phyloP scores from a whole-genome alignment of 2,329 filamentous ascomycete species.

The Aspergillus hortae region DNA sequence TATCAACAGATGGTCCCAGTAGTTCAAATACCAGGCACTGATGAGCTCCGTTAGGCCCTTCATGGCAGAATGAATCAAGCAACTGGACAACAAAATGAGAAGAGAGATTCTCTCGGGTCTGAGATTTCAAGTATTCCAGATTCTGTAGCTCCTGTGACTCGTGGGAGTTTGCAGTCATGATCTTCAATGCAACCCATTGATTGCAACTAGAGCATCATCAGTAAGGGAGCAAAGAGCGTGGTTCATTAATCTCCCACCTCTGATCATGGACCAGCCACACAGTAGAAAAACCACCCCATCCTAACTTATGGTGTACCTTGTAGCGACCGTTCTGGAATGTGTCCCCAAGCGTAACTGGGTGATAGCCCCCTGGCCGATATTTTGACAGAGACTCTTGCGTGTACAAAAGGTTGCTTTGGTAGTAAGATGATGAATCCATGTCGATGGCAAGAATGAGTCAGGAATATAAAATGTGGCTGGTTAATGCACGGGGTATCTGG shows the following conservation, averaged over 20 bases:
- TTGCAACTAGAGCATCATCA: conserved; percentile 16
- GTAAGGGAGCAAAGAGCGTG: too few relatives aligned
- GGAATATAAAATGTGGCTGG: too few relatives aligned
- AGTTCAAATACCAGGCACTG: conserved; percentile 33
- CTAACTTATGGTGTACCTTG: conserved; percentile 20
- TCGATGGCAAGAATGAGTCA: too few relatives aligned
- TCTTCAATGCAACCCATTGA: conserved; percentile 32
- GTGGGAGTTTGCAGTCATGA: conserved; percentile 23
- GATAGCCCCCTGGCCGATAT: conserved; percentile 43
- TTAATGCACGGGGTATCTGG: neutral
- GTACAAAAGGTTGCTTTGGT: conserved; percentile 23
- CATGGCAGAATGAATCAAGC: conserved; percentile 27
- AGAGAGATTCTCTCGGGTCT: conserved; percentile 11
- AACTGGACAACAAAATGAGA: conserved; percentile 26
- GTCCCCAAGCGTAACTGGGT: conserved; percentile 44
- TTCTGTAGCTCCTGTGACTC: conserved; percentile 20
- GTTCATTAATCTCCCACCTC: too few relatives aligned
- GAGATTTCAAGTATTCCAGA: conserved; percentile 11
- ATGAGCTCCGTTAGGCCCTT: conserved; percentile 34
- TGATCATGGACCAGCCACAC: too few relatives aligned
- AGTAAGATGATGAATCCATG: conserved; percentile 18
- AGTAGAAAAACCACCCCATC: too few relatives aligned
- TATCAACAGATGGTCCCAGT: conserved; percentile 27
- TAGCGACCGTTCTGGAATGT: conserved; percentile 41
- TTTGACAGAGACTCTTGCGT: conserved; percentile 19